Percentiles rank a stretch among this genome's conserved stretches.
Evolutionary conservation across 768 basidiomycete species (phyloP).

Genomic region (Podaxis carcinomalis): DNA sequence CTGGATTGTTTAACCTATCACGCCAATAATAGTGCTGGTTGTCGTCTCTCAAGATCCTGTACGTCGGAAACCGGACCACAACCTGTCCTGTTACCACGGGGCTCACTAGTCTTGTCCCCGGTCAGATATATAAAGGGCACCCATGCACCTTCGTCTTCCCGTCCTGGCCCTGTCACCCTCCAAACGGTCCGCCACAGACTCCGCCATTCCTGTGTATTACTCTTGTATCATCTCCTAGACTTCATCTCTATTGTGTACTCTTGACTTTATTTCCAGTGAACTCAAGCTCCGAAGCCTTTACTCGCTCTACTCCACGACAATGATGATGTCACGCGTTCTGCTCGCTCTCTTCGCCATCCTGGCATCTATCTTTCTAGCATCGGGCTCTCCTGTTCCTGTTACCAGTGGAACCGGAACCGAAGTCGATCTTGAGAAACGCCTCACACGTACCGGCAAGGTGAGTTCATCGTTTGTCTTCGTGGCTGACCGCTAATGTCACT

Average conservation of each 20-base stretch:
- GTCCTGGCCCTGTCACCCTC: background rate
- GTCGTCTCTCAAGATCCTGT: background rate
- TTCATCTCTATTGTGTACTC: background rate
- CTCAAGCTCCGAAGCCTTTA: constrained; percentile 6
- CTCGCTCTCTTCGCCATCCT: constrained; percentile 34
- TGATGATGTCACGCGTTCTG: constrained; percentile 36
- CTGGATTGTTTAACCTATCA: background rate
- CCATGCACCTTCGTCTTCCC: background rate
- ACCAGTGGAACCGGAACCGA: constrained; percentile 21
- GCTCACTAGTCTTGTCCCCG: background rate
- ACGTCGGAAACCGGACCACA: constrained; percentile 2
- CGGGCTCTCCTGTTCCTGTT: constrained; percentile 44
- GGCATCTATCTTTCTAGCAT: constrained; percentile 33
- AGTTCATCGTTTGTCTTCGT: constrained; percentile 17
- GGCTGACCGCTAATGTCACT: constrained; percentile 4
- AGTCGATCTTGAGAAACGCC: constrained; percentile 43
- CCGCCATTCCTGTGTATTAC: background rate
- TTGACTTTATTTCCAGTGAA: constrained; percentile 11
- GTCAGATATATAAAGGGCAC: constrained; percentile 20
- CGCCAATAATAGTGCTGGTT: constrained; percentile 4
- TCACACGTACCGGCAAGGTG: constrained; percentile 54
- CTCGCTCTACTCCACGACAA: constrained; percentile 4
- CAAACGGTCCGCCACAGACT: background rate
- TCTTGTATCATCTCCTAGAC: background rate
- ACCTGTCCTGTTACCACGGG: background rate